phyloP scores from a whole-genome alignment of 1,284 basidiomycete genomes.

The Pholiota adiposa region DNA sequence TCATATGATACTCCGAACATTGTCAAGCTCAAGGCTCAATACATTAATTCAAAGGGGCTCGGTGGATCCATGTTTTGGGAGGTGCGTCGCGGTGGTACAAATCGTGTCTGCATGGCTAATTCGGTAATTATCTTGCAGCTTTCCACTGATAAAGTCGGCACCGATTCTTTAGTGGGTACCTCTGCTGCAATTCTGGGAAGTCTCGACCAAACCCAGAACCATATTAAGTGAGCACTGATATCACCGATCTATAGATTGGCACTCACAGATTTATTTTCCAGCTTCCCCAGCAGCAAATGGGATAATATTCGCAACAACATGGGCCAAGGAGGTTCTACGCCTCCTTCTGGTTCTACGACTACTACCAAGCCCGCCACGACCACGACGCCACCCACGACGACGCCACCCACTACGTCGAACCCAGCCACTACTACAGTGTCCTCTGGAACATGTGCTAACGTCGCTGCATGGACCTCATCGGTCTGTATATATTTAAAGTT shows the following conservation, averaged over 20 bases:
- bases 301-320: conserved; percentile 71
- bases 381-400: conserved; percentile 27
- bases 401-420: conserved; percentile 27
- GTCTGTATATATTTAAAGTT: conserved; percentile 28
- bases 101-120: background rate
- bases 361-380: conserved; percentile 26
- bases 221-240: conserved; percentile 52
- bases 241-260: background rate
- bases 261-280: conserved; percentile 24
- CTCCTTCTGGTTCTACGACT: conserved; percentile 25
- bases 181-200: conserved; percentile 50
- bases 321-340: conserved; percentile 37
- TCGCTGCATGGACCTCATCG: conserved; percentile 52
- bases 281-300: conserved; percentile 70
- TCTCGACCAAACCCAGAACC: conserved; percentile 72
- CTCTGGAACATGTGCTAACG: conserved; percentile 48
- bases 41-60: conserved; percentile 66
- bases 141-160: conserved; percentile 64
- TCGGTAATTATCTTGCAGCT: conserved; percentile 41
- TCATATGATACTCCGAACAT: conserved; percentile 85
- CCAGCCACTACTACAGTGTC: conserved; percentile 33
- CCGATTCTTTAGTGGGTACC: conserved; percentile 58
- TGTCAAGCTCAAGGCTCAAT: conserved; percentile 75
- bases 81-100: conserved; percentile 37
- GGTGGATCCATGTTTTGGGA: conserved; percentile 87